Evolutionary conservation across 495 filamentous ascomycete genomes (phyloP), one percentile per base, ranked within the genome.

Genomic region (Podospora pseudopauciseta): DNA sequence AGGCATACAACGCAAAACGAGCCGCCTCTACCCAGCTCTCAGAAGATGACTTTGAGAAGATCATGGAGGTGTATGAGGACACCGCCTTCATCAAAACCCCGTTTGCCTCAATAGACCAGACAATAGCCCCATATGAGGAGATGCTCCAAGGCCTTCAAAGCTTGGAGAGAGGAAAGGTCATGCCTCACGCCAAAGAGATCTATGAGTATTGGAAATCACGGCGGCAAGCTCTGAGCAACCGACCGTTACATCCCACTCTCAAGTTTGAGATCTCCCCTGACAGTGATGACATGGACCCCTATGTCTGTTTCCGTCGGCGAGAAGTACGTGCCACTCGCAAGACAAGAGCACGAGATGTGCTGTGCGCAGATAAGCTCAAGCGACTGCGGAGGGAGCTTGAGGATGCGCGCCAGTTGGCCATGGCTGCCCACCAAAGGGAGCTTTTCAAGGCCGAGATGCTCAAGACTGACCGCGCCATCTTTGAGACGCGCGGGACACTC

Each of bases 241-340:
- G 81, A 68, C 74, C 87, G 3, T 81, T 97, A 55, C 88, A 91
- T 73, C 83, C 91, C 16, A 85, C 81, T 26, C 87, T 98, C 77
- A 98, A 96, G 87, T 92, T 96, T 65, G 96, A 98, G 81, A 93
- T 88, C 55, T 90, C 92, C 60, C 89, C 90, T 75, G 95, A 98
- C 65, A 96, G 90, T 59, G 95, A 99, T 78, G 95, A 99, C 72
- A 86, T 90, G 71, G 95, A 99, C 80, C 96, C 95, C 65, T 99
- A 96, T 77, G 94, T 99, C 76, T 99, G 95, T 81, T 99, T 99
- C 86, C 89, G 95, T 69, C 91, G 96, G 65, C 91, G 96, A 58
- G 95, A 99, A 78, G 92, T 96, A 44, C 92, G 95, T 55, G 92
- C 95, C 77, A 92, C 92, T 61, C 90, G 95, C 71, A 98, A 97